Evolutionary conservation across 129 eudicot species (phyloP).

Genomic region (Escallonia rubra): DNA sequence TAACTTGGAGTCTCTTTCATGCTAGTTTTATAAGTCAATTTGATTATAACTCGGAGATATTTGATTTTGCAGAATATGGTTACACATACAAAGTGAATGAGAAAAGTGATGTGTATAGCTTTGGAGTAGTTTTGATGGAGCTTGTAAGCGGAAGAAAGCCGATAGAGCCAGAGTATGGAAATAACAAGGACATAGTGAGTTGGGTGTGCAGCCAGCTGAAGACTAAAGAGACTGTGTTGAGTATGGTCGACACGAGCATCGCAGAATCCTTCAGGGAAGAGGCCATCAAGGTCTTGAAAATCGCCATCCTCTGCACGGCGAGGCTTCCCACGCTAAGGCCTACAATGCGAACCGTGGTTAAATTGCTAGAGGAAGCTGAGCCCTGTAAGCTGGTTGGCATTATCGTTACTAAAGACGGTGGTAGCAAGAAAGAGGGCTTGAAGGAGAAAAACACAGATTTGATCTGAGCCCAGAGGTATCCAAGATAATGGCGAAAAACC

Average conservation of each 20-base stretch:
- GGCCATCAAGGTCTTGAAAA: slow-evolving; percentile 67
- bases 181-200: slow-evolving; percentile 69
- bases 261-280: slow-evolving; percentile 45
- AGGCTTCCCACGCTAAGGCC: slow-evolving; percentile 76
- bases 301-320: slow-evolving; percentile 79
- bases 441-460: slow-evolving; percentile 13
- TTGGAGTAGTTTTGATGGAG: slow-evolving; percentile 92
- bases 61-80: slow-evolving; percentile 65
- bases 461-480: background rate
- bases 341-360: slow-evolving; percentile 80
- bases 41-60: no score
- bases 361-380: slow-evolving; percentile 81
- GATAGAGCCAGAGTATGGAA: slow-evolving; percentile 76
- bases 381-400: slow-evolving; percentile 58
- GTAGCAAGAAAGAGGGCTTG: slow-evolving; percentile 15
- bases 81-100: slow-evolving; percentile 84
- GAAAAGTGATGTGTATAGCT: slow-evolving; percentile 87
- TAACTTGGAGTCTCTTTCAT: background rate
- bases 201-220: slow-evolving; percentile 81
- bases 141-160: slow-evolving; percentile 88
- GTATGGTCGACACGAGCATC: slow-evolving; percentile 66
- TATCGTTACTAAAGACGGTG: slow-evolving; percentile 38
- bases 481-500: no score
- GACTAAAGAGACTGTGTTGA: slow-evolving; percentile 61
- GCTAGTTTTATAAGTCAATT: background rate